A percentile compares a stretch with the other conserved stretches of the same genome.
Conservation (phyloP, 441 rosid genomes). For the Pelargonium australe region DNA sequence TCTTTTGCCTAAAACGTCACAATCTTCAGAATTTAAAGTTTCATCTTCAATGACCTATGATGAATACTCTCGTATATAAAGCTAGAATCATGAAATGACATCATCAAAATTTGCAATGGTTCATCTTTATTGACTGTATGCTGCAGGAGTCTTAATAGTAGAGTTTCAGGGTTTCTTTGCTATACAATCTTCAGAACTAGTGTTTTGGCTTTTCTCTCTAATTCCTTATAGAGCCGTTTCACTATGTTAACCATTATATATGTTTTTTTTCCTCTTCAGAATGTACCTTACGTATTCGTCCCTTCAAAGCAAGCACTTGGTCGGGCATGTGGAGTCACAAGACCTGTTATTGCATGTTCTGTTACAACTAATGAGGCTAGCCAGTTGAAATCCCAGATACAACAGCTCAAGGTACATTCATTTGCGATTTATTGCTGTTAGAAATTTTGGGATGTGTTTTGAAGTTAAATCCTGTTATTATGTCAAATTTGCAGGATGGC, state of each 20-base stretch:
- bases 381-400: slow-evolving; percentile 75
- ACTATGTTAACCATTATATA: not conserved
- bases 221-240: too few relatives aligned
- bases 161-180: too few relatives aligned
- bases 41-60: too few relatives aligned
- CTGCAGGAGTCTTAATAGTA: too few relatives aligned
- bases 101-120: too few relatives aligned
- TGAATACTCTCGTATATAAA: too few relatives aligned
- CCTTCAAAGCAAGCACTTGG: slow-evolving; percentile 95
- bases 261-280: slow-evolving; percentile 37
- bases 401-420: slow-evolving; percentile 56
- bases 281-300: slow-evolving; percentile 93
- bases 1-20: too few relatives aligned
- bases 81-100: too few relatives aligned
- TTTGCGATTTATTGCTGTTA: not conserved
- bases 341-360: slow-evolving; percentile 85
- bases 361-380: slow-evolving; percentile 83
- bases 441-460: not conserved
- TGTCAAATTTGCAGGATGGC: slow-evolving; percentile 56
- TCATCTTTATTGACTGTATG: too few relatives aligned
- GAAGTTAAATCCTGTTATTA: not conserved
- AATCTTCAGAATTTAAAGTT: too few relatives aligned
- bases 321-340: slow-evolving; percentile 97
- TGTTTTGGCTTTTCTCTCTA: too few relatives aligned
- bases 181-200: too few relatives aligned